phyloP scores from a whole-genome alignment of 169 alveolate species.

The Plasmodium yoelii region DNA sequence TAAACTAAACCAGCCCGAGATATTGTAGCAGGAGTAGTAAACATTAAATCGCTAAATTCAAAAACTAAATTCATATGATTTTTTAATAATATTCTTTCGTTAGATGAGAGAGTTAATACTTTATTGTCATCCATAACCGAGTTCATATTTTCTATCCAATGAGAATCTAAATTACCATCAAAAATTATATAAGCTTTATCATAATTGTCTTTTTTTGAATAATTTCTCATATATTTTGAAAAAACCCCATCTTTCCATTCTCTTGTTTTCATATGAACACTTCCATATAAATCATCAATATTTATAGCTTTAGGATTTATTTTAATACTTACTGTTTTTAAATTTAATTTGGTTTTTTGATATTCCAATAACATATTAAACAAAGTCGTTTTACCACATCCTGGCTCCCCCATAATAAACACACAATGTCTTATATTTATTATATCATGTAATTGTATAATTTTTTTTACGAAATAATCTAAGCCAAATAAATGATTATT shows the following conservation, averaged over 20 bases:
- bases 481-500: conserved; percentile 58
- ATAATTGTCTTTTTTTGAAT: conserved; percentile 90
- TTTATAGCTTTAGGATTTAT: conserved; percentile 93
- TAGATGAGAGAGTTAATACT: conserved; percentile 94
- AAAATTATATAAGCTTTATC: conserved; percentile 94
- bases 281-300: conserved; percentile 95
- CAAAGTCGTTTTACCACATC: conserved; percentile 94
- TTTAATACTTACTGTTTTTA: conserved; percentile 93
- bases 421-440: conserved; percentile 96
- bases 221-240: conserved; percentile 92
- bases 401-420: conserved; percentile 97
- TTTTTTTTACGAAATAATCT: conserved; percentile 91
- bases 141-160: conserved; percentile 97
- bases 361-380: conserved; percentile 94
- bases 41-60: conserved; percentile 96
- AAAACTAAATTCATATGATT: conserved; percentile 97
- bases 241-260: conserved; percentile 96
- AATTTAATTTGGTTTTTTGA: conserved; percentile 90
- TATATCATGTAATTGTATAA: conserved; percentile 93
- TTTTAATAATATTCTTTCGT: conserved; percentile 95
- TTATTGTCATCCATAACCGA: conserved; percentile 97
- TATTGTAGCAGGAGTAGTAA: conserved; percentile 98
- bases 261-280: conserved; percentile 91
- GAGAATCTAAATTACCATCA: conserved; percentile 97
- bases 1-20: conserved; percentile 97